Conservation (phyloP, 805 yeast species). For the Candida nitratophila region DNA sequence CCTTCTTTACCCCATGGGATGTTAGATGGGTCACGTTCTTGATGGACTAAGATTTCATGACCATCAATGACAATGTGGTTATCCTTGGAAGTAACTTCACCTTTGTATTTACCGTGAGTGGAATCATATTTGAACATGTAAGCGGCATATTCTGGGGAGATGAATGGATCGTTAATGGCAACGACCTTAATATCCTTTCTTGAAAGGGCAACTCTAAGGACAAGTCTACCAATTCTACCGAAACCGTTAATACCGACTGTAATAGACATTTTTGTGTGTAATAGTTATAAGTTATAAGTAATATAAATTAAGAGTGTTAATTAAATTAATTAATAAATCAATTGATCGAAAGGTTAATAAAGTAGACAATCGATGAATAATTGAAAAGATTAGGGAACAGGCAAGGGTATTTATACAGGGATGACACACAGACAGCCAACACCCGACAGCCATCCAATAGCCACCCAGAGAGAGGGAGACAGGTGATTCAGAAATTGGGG, state of each 20-base stretch:
- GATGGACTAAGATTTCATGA: constrained; percentile 55
- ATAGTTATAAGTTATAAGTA: too few relatives aligned
- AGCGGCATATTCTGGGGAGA: constrained; percentile 84
- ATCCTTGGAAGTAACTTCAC: constrained; percentile 57
- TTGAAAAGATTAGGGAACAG: too few relatives aligned
- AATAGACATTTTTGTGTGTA: constrained; percentile 37
- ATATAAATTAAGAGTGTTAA: not conserved
- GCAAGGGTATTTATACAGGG: too few relatives aligned
- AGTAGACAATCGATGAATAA: too few relatives aligned
- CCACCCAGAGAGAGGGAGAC: too few relatives aligned
- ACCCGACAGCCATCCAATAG: too few relatives aligned
- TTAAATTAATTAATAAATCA: too few relatives aligned
- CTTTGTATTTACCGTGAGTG: constrained; percentile 81
- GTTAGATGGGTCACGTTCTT: constrained; percentile 77
- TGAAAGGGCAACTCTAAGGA: constrained; percentile 69
- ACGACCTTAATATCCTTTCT: constrained; percentile 75
- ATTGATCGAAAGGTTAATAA: too few relatives aligned
- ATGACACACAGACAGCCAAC: too few relatives aligned
- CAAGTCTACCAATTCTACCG: constrained; percentile 93
- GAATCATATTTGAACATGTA: constrained; percentile 95
- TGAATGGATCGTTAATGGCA: constrained; percentile 90
- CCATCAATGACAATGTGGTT: constrained; percentile 63
- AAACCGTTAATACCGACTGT: constrained; percentile 89
- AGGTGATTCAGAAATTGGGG: not conserved
- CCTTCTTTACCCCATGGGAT: constrained; percentile 85